Base-by-base conservation (phyloP, 192 early-diverging fungal genomes). In the Piromyces sp. region DNA sequence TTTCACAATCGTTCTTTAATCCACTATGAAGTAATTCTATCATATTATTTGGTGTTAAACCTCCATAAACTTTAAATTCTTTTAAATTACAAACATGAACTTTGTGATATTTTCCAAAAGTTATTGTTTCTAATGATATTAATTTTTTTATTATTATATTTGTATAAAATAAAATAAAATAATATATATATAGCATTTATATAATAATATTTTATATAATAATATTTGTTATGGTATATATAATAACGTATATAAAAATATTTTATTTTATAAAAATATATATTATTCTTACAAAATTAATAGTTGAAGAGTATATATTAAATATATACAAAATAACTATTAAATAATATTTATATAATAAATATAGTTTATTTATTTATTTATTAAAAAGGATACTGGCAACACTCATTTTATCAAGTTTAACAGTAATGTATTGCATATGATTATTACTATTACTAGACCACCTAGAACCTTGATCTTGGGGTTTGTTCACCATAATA, bases 21-120 rank as follows among this genome's bases (percentile, higher is more conserved):
- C 90, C 90, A 42, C 86, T 79, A 79, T 91, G 89, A 29, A 97
- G 87, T 13, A 98, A 86, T 86, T 97, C 95, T 58, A 91, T 87
- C 96, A 97, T 95, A 83, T 95, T 93, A 80, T 93, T 89, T 30
- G 91, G 89, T 1, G 90, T 84, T 84, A 96, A 84, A 17, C 96
- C 97, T 51, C 95, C 97, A 86, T 87, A 96, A 9, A 99, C 93
- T 86, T 95, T 96, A 89, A 99, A 98, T 87, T 98, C 95, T 80
- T 96, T 97, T 30, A 99, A 86, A 84, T 99, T 99, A 86, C 96
- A 98, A 79, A 98, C 94, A 83, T 99, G 97, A 81, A 90, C 88
- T 84, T 93, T 92, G 87, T 94, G 93, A 84, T 93, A 98, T 86
- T 99, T 99, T 82, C 97, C 97, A 92, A 99, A 98, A 6, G 93